Conservation (phyloP, 129 eudicot genomes). For the Chrysanthemum lavandulifolium region DNA sequence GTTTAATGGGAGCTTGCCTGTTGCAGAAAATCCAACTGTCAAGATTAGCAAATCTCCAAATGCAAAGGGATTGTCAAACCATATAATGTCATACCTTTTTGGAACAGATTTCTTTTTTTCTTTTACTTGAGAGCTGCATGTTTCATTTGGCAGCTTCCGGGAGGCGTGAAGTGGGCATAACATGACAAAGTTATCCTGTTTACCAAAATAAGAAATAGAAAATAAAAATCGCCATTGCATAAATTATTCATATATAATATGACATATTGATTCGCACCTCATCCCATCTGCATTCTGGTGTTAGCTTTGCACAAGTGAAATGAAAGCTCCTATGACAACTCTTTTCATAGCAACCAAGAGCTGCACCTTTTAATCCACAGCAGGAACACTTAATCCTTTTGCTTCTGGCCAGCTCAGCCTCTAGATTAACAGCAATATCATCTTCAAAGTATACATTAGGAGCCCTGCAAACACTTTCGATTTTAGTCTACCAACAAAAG, state of each 20-base stretch:
- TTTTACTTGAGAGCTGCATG: slow-evolving; percentile 35
- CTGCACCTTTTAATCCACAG: slow-evolving; percentile 88
- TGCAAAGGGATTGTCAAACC: not conserved
- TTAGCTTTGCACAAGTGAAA: slow-evolving; percentile 84
- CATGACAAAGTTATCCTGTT: slow-evolving; percentile 93
- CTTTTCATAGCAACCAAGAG: slow-evolving; percentile 90
- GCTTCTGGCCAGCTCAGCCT: slow-evolving; percentile 77
- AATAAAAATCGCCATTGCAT: not conserved
- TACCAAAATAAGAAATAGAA: not conserved
- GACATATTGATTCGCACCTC: slow-evolving; percentile 40
- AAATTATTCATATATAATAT: not conserved
- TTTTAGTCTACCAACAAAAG: slow-evolving; percentile 18
- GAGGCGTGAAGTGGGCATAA: slow-evolving; percentile 86
- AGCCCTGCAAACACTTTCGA: slow-evolving; percentile 58
- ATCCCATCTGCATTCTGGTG: slow-evolving; percentile 89
- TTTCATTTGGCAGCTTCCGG: slow-evolving; percentile 61
- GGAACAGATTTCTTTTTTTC: slow-evolving; percentile 38
- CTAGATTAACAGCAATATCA: slow-evolving; percentile 76
- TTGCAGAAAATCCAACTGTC: not conserved
- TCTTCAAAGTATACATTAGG: slow-evolving; percentile 91
- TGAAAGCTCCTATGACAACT: slow-evolving; percentile 91
- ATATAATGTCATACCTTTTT: slow-evolving; percentile 45
- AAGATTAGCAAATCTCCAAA: not conserved
- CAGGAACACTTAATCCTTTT: slow-evolving; percentile 74
- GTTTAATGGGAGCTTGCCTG: slow-evolving; percentile 42